Evolutionary conservation across 768 basidiomycete species (phyloP), one percentile per base, ranked within the genome.

Genomic region (Coprinopsis marcescibilis): DNA sequence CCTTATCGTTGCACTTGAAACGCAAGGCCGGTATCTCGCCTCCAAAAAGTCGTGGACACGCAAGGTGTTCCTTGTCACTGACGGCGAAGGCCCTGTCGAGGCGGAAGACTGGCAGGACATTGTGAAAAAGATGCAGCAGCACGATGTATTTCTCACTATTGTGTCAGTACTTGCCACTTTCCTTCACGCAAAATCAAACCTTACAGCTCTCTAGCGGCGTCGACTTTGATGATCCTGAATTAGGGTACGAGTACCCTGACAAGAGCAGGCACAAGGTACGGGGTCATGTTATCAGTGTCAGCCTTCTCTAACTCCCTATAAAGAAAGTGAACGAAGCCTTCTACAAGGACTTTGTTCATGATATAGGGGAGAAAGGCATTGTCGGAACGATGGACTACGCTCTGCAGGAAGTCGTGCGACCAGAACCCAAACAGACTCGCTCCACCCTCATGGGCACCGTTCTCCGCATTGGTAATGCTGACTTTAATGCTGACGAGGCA

Each of bases 1-100:
- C 4, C 64, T 97, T 24, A 84, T 96, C 51, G 90, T 96, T 7
- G 89, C 76, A 2, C 75, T 91, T 42, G 84, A 95, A 61, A 85
- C 87, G 2, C 85, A 97, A 56, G 72, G 76, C 26, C 57, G 64
- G 1, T 78, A 88, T 56, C 71, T 93, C 27, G 71, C 61, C 24
- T 78, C 65, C 17, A 96, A 90, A 65, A 79, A 77, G 56, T 79
- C 83, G 1, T 95, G 90, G 90, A 87, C 85, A 1, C 78, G 89
- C 43, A 93, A 86, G 66, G 70, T 95, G 2, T 73, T 86, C 29
- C 56, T 97, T 13, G 61, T 97, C 15, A 98, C 95, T 0, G 91
- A 98, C 56, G 94, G 85, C 54, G 81, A 87, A 64, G 78, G 71
- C 29, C 79, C 78, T 2, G 78, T 87, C 46, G 81, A 87, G 56